Evolutionary conservation across 2,329 filamentous ascomycete genomes (phyloP), one percentile per base, ranked within the genome.

Genomic region (Nemania serpens): DNA sequence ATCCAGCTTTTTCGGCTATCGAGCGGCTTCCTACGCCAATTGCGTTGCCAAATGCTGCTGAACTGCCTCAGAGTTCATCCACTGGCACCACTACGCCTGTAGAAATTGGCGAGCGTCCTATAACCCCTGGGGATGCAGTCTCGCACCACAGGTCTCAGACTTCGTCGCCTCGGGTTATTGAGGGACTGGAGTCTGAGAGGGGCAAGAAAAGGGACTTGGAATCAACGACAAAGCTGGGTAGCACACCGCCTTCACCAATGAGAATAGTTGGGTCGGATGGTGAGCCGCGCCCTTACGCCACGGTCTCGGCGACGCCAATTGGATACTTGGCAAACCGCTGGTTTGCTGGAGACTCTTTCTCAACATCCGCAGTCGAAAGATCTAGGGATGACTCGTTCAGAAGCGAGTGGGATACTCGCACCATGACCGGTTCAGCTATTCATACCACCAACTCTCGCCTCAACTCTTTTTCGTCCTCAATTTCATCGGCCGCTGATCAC

Each of bases 311-410:
- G 3, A 74, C 75, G 58, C 78, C 81, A 22, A 71, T 81, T 34
- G 80, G 82, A 15, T 84, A 84, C 69, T 70, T 85, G 46, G 75
- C 83, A 57, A 87, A 85, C 66, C 79, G 85, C 34, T 85, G 85
- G 81, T 86, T 86, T 64, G 67, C 78, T 51, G 76, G 77, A 46
- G 81, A 75, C 65, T 81, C 82, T 2, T 82, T 84, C 62, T 81
- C 81, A 2, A 81, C 81, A 2, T 80, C 82, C 33, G 74, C 78
- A 17, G 74, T 77, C 55, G 71, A 69, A 43, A 75, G 74, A 55
- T 68, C 71, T 36, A 66, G 66, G 45, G 78, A 82, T 46, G 78
- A 84, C 59, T 77, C 81, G 39, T 74, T 78, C 65, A 78, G 76
- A 82, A 84, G 76, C 65, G 76, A 65, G 39, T 59, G 58, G 55